Base-by-base conservation (phyloP, 179 eudicot species). In the Beta lomatogona region DNA sequence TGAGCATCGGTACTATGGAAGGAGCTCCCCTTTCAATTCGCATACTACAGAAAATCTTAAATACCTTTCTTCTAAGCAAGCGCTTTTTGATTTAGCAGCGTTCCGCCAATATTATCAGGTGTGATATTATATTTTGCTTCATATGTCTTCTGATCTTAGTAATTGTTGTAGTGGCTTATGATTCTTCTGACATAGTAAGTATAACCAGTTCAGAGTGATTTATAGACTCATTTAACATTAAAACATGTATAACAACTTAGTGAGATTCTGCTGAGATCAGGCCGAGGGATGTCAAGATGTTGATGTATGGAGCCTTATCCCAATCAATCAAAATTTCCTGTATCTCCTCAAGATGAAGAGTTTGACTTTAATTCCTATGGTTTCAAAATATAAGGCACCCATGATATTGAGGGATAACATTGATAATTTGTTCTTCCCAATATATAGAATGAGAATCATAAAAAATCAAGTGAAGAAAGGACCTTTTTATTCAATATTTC, bases 1-100 rank as follows among this genome's bases (percentile, higher is more conserved):
- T 53, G 99, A 96, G 88, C 99, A 96, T 84, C 97, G 99, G n/a
- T 96, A 94, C 82, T 96, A 96, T 83, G 99, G 99, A 82, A 90
- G 88, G 87, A 96, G 99, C 83, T 88, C 94, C 61, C 98, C 98
- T 25, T 96, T 96, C 67, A 87, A 91, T 46, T 84, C 88, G 67
- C 88, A 88, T 76, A 83, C 88, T 13, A 96, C 98, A 44, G 86
- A 91, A 76, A 91, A 96, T 88, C 90, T 96, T 75, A 87, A 64
- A 84, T 96, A 83, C 84, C 96, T 96, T 70, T 96, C 99, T 65
- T 96, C 99, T 45, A 96, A 96, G 86, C 99, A 94, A 83, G 94
- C 99, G 61, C 93, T 96, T 21, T 94, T 87, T 89, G 99, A 96
- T 84, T 91, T 96, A 90, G 99, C 99, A 76, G 87, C 61, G 76